Conservation (phyloP, 2,329 filamentous ascomycete species). For the Penicillium sp. region DNA sequence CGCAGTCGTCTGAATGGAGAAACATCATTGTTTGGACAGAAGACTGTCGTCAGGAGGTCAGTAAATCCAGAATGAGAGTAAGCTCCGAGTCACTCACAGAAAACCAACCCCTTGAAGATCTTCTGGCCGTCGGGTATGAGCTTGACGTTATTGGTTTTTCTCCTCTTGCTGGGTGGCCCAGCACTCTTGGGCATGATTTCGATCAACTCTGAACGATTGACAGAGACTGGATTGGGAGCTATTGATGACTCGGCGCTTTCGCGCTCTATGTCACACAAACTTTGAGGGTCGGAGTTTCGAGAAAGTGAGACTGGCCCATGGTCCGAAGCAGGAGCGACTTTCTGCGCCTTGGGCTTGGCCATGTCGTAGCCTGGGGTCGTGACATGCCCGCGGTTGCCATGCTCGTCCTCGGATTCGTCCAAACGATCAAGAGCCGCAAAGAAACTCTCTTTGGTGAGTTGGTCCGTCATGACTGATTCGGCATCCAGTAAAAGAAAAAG, state of each 20-base stretch:
- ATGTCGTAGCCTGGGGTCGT: too few relatives aligned
- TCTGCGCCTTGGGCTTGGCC: not conserved
- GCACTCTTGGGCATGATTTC: constrained; percentile 16
- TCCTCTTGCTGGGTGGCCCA: constrained; percentile 24
- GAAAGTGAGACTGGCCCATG: not conserved
- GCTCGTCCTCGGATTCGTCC: constrained; percentile 27
- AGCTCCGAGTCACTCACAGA: constrained; percentile 49
- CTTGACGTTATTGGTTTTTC: constrained; percentile 41
- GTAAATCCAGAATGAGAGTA: not conserved
- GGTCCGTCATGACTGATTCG: constrained; percentile 23
- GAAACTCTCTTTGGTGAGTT: constrained; percentile 34
- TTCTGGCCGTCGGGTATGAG: constrained; percentile 55
- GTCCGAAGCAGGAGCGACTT: not conserved
- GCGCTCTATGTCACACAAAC: not conserved
- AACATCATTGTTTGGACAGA: constrained; percentile 78
- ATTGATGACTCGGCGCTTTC: too few relatives aligned
- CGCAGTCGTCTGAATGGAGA: constrained; percentile 66
- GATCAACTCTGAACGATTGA: constrained; percentile 11
- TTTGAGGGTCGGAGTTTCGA: constrained; percentile 12
- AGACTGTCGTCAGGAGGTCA: constrained; percentile 49
- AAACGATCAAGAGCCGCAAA: constrained; percentile 39
- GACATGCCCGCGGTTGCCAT: too few relatives aligned
- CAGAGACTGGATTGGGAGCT: too few relatives aligned
- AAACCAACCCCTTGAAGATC: constrained; percentile 62
- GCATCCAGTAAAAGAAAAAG: constrained; percentile 8